Evolutionary conservation across 495 filamentous ascomycete species (phyloP).

Genomic region (Podospora tetraspora): DNA sequence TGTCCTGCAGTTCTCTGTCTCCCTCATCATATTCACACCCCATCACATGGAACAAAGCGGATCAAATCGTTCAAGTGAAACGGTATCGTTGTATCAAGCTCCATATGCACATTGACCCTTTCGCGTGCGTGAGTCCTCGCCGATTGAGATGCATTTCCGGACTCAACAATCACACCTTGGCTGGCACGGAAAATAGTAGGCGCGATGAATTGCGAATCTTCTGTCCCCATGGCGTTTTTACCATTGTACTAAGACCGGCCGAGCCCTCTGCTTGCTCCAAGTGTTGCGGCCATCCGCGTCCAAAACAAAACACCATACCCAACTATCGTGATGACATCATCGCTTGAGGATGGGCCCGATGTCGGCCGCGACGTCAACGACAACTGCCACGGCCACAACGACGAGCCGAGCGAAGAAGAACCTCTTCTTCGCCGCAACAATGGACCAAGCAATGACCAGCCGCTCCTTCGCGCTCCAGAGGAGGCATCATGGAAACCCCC

Average conservation of each 20-base stretch:
- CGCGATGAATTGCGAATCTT: not conserved
- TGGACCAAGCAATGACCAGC: constrained; percentile 18
- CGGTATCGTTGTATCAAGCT: not conserved
- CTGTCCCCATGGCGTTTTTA: not conserved
- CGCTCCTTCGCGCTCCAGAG: constrained; percentile 34
- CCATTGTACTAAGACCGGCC: not conserved
- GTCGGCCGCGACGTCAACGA: not conserved
- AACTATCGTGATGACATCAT: constrained; percentile 3
- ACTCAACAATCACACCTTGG: not conserved
- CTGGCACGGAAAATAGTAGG: not conserved
- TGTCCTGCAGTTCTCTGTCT: too few species aligned
- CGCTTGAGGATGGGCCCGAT: not conserved
- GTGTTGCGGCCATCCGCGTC: not conserved
- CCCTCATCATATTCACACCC: too few species aligned
- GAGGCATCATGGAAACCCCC: constrained; percentile 34
- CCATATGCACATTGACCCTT: not conserved
- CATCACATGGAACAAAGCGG: too few species aligned
- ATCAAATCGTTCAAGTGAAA: not conserved
- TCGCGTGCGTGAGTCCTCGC: not conserved
- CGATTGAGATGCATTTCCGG: not conserved
- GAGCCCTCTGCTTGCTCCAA: not conserved
- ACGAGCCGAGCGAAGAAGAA: not conserved
- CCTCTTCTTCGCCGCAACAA: not conserved
- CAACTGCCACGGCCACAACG: not conserved
- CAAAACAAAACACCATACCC: not conserved